Conservation (phyloP, 78 protist genomes). For the Neovahlkampfia damariscottae region DNA sequence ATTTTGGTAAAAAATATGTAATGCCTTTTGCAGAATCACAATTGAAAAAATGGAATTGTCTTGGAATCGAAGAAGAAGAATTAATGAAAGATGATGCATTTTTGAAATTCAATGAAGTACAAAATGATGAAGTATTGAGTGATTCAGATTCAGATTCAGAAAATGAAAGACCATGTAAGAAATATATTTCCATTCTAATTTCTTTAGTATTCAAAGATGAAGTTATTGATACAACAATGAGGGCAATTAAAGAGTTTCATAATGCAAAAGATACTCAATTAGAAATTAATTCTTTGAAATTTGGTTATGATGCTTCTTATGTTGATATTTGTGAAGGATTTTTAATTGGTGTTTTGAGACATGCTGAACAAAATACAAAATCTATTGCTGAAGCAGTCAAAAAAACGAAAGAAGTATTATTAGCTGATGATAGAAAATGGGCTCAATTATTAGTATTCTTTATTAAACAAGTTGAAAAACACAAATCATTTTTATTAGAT, state of each 20-base stretch:
- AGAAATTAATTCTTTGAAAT: background rate
- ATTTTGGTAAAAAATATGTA: background rate
- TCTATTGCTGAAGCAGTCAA: background rate
- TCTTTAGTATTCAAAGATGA: too few relatives aligned
- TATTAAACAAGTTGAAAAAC: background rate
- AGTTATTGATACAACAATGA: background rate
- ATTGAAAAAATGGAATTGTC: too few relatives aligned
- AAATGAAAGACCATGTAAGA: background rate
- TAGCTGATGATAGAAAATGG: background rate
- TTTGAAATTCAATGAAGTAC: background rate
- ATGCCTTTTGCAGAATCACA: background rate
- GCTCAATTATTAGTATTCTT: background rate
- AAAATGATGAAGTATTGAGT: background rate
- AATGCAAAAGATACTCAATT: background rate
- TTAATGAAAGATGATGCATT: background rate
- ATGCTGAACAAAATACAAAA: background rate
- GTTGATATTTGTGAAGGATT: background rate
- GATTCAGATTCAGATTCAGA: background rate
- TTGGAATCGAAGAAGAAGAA: background rate
- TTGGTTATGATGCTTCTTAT: constrained; percentile 6
- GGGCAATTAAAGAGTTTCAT: background rate
- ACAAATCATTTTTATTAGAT: background rate
- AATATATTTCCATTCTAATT: too few relatives aligned
- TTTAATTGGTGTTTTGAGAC: background rate
- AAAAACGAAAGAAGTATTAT: background rate